Percentiles rank a stretch among this genome's conserved stretches.
These are phyloP conservation scores for Euphorbia schlechtendalii DNA, from an alignment of 441 rosid species.

Conservation along the genomic window DNA sequence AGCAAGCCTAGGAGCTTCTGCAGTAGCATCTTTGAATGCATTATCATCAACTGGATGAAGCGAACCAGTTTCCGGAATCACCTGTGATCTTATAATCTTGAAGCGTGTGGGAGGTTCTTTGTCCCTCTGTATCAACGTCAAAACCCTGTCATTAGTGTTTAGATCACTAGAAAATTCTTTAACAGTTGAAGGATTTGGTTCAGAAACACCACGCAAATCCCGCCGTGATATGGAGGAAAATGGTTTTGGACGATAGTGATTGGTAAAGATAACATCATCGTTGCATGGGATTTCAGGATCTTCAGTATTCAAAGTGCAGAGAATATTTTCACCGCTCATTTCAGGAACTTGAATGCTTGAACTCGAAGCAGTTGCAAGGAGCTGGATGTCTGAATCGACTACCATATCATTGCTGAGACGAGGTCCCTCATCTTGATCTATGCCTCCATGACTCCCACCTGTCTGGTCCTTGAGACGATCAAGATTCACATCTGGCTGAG, in stretches of 20 bases:
- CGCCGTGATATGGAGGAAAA: conserved; percentile 29
- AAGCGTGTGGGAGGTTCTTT: conserved; percentile 33
- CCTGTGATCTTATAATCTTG: conserved; percentile 29
- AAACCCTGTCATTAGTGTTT: conserved; percentile 30
- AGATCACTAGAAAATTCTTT: conserved; percentile 33
- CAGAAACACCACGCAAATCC: conserved; percentile 34
- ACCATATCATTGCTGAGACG: conserved; percentile 19
- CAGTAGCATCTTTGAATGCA: conserved; percentile 24
- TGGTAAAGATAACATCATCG: conserved; percentile 48
- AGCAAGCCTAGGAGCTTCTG: conserved; percentile 20
- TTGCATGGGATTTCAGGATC: conserved; percentile 72
- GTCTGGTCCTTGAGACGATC: conserved; percentile 23
- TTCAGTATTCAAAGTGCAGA: conserved; percentile 53
- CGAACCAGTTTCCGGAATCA: conserved; percentile 33
- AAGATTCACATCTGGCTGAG: conserved; percentile 26
- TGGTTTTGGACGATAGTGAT: conserved; percentile 26
- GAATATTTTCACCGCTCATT: conserved; percentile 37
- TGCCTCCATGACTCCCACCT: conserved; percentile 27
- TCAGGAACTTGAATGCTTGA: conserved; percentile 45
- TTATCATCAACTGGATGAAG: conserved; percentile 33
- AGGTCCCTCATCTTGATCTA: conserved; percentile 23
- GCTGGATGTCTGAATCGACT: conserved; percentile 26
- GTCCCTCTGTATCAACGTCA: conserved; percentile 26
- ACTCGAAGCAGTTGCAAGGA: conserved; percentile 22
- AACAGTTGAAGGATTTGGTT: conserved; percentile 25